phyloP scores from a whole-genome alignment of 768 basidiomycete species.

The Pulveroboletus sp. region DNA sequence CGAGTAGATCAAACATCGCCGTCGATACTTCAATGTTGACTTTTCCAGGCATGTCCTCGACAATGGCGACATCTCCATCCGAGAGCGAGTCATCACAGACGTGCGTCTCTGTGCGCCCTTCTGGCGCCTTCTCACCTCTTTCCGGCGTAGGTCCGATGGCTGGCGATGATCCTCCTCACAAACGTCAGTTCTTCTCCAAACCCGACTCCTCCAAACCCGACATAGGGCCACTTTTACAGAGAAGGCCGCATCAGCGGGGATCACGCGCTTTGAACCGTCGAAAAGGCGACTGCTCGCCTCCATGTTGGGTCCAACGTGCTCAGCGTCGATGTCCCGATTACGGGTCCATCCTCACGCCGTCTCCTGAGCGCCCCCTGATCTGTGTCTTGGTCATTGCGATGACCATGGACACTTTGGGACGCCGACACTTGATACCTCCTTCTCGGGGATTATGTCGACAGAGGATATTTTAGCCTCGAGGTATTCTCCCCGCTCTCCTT shows the following conservation, averaged over 20 bases:
- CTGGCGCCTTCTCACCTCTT: not conserved
- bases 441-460: slow-evolving; percentile 89
- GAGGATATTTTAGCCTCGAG: slow-evolving; percentile 93
- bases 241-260: too few species aligned
- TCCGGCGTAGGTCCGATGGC: slow-evolving; percentile 82
- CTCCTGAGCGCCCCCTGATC: slow-evolving; percentile 8
- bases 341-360: not conserved
- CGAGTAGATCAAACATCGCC: slow-evolving; percentile 42
- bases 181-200: too few species aligned
- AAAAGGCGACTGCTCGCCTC: slow-evolving; percentile 79
- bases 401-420: slow-evolving; percentile 99
- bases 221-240: slow-evolving; percentile 98
- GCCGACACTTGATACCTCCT: slow-evolving; percentile 91
- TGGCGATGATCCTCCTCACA: slow-evolving; percentile 95
- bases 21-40: slow-evolving; percentile 64
- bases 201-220: slow-evolving; percentile 89
- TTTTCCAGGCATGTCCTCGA: slow-evolving; percentile 89
- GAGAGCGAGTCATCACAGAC: slow-evolving; percentile 95
- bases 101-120: slow-evolving; percentile 39
- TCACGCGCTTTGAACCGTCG: too few species aligned
- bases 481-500: slow-evolving; percentile 33
- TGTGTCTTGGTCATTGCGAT: slow-evolving; percentile 83
- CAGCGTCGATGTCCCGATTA: slow-evolving; percentile 95
- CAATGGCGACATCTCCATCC: slow-evolving; percentile 90
- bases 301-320: slow-evolving; percentile 85